These are phyloP conservation scores for Cryphonectria nitschkei DNA, from an alignment of 2,329 filamentous ascomycete species.

Conservation along the genomic window DNA sequence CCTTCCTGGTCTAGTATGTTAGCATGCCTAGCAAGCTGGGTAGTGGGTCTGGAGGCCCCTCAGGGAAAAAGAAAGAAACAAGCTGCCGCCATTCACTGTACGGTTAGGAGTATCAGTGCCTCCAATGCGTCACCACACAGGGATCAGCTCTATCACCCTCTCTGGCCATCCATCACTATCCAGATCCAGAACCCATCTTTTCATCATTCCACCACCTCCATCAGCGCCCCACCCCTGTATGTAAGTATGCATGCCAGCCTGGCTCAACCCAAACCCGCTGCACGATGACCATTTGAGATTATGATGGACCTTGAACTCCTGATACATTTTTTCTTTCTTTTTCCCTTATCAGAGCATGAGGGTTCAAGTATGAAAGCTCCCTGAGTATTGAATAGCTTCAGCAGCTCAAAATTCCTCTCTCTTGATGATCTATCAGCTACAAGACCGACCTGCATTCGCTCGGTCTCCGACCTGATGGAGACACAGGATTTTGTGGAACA, in stretches of 20 bases:
- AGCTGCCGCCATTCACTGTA: neutral
- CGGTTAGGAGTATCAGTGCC: neutral
- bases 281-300: neutral
- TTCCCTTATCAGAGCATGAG: neutral
- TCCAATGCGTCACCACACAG: conserved; percentile 26
- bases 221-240: neutral
- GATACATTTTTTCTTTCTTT: neutral
- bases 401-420: neutral
- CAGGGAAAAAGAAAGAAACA: neutral
- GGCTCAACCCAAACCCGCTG: neutral
- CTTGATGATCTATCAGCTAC: neutral
- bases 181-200: neutral
- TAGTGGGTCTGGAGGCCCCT: neutral
- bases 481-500: neutral
- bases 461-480: neutral
- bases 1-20: neutral
- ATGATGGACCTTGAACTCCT: neutral
- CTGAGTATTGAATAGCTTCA: neutral
- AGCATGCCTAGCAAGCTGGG: neutral
- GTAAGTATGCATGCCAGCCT: neutral
- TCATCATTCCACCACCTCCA: neutral
- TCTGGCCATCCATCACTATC: neutral
- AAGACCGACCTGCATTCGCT: neutral
- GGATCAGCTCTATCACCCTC: neutral
- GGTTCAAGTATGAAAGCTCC: too few species aligned